A percentile compares a stretch with the other conserved stretches of the same genome.
Evolutionary conservation across 106 monocot species (phyloP).

Genomic region (Acorus calamus): DNA sequence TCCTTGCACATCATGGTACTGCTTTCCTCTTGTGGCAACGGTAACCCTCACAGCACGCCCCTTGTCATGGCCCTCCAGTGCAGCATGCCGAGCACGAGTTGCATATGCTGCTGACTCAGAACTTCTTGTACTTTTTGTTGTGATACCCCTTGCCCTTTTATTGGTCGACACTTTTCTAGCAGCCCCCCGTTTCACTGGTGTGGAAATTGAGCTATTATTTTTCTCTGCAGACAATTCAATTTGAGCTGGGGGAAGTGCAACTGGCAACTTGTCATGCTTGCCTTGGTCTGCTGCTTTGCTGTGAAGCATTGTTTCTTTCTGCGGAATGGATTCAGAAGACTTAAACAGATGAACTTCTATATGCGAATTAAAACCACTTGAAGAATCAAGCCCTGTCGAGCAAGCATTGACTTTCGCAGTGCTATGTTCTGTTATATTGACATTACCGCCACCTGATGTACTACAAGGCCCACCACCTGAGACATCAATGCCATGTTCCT

Average conservation of each 20-base stretch:
- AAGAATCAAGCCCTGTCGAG: too few relatives aligned
- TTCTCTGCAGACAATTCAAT: conserved; percentile 6
- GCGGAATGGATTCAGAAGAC: conserved; percentile 16
- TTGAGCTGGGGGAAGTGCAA: conserved; percentile 12
- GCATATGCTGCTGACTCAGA: conserved; percentile 38
- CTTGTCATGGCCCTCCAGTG: conserved; percentile 17
- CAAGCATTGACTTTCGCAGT: too few relatives aligned
- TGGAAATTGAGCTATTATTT: conserved; percentile 13
- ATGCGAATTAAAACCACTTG: neutral
- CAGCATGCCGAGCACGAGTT: conserved; percentile 45
- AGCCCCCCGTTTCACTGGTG: conserved; percentile 21
- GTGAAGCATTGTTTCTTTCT: conserved; percentile 5
- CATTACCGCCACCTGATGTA: too few relatives aligned
- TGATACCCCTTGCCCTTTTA: conserved; percentile 70
- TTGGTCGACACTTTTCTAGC: conserved; percentile 53
- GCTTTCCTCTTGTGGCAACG: neutral
- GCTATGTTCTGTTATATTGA: too few relatives aligned
- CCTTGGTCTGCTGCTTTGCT: neutral
- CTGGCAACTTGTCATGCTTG: conserved; percentile 9
- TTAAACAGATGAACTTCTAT: conserved; percentile 3
- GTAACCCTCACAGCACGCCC: conserved; percentile 3
- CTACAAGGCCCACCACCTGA: too few relatives aligned
- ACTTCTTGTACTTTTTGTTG: conserved; percentile 41
- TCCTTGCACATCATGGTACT: conserved; percentile 5
- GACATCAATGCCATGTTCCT: too few relatives aligned